Evolutionary conservation across 768 basidiomycete genomes (phyloP).

Genomic region (Hygrocybe punicea): DNA sequence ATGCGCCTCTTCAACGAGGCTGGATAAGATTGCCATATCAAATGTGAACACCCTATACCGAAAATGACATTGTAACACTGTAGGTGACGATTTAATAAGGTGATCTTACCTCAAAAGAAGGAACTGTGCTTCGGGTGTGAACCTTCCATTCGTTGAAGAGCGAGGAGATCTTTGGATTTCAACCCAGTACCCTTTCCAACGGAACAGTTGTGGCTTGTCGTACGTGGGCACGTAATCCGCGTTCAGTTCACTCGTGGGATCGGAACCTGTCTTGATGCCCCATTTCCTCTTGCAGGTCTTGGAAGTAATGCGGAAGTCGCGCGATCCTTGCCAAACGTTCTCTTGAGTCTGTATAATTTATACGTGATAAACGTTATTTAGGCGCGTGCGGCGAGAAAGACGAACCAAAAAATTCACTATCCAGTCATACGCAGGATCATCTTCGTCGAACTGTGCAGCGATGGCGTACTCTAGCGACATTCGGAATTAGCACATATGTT

Average conservation of each 20-base stretch:
- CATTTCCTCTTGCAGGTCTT: conserved; percentile 42
- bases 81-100: background rate
- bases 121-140: background rate
- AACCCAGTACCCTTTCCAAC: conserved; percentile 45
- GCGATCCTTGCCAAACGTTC: conserved; percentile 41
- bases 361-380: background rate
- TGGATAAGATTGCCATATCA: conserved; percentile 40
- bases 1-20: conserved; percentile 43
- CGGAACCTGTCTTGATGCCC: conserved; percentile 29
- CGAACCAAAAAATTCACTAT: conserved; percentile 43
- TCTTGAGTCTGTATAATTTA: conserved; percentile 35
- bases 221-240: conserved; percentile 45
- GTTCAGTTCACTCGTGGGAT: conserved; percentile 23
- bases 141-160: background rate
- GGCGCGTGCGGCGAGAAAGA: background rate
- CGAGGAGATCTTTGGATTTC: conserved; percentile 28
- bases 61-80: background rate
- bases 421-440: conserved; percentile 51
- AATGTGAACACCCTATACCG: conserved; percentile 41
- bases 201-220: conserved; percentile 40
- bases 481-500: too few species aligned
- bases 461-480: conserved; percentile 39
- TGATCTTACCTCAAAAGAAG: background rate
- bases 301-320: conserved; percentile 42
- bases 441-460: conserved; percentile 45